Evolutionary conservation across 1,284 basidiomycete genomes (phyloP).

Genomic region (Peniophora sp.): DNA sequence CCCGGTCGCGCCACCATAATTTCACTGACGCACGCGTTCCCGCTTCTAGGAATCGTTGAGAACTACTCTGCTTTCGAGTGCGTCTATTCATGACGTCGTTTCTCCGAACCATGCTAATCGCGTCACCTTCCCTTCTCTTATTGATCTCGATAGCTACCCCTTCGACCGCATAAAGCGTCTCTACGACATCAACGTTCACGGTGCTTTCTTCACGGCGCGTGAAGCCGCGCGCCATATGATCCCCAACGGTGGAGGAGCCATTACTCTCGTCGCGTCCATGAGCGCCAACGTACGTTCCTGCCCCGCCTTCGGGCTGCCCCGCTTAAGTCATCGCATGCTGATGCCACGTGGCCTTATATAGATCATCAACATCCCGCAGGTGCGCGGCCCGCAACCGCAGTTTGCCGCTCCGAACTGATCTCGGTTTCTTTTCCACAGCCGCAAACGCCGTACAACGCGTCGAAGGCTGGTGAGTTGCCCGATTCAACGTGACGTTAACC

Average conservation of each 20-base stretch:
- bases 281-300: conserved; percentile 64
- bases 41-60: conserved; percentile 72
- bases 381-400: conserved; percentile 17
- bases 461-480: conserved; percentile 59
- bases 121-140: conserved; percentile 1
- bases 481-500: background rate
- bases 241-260: conserved; percentile 68
- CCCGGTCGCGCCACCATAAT: conserved; percentile 2
- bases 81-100: conserved; percentile 14
- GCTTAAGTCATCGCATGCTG: conserved; percentile 1
- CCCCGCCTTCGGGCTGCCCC: conserved; percentile 1
- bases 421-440: conserved; percentile 36
- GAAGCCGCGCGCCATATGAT: conserved; percentile 85
- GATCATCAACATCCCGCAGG: conserved; percentile 84
- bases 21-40: conserved; percentile 1
- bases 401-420: background rate
- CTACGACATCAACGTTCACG: conserved; percentile 92
- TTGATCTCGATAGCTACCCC: conserved; percentile 60
- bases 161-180: conserved; percentile 76
- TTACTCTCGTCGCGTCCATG: conserved; percentile 90
- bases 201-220: conserved; percentile 87
- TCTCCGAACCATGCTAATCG: conserved; percentile 5
- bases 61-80: conserved; percentile 88
- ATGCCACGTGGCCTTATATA: conserved; percentile 19
- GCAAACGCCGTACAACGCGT: conserved; percentile 96